Conservation (phyloP, 768 basidiomycete genomes). For the Candolleomyces eurysporus region DNA sequence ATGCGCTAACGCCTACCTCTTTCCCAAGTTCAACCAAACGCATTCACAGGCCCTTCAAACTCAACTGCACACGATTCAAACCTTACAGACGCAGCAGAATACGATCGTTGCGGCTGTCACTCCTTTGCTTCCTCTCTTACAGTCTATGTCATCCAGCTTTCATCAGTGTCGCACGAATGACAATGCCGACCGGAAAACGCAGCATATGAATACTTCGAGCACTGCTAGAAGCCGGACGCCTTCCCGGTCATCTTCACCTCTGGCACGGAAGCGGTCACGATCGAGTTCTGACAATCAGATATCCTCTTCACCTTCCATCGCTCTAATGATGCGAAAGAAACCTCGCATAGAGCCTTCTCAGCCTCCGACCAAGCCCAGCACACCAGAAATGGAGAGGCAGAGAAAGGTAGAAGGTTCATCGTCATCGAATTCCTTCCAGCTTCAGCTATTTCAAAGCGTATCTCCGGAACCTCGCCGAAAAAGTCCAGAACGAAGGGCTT, state of each 20-base stretch:
- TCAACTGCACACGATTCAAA: conserved; percentile 55
- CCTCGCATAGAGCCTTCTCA: background rate
- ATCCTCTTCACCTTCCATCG: background rate
- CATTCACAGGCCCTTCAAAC: conserved; percentile 48
- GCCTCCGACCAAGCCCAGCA: background rate
- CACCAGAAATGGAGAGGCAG: background rate
- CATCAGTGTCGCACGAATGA: conserved; percentile 26
- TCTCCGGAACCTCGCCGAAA: background rate
- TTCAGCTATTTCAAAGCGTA: background rate
- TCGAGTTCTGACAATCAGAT: background rate
- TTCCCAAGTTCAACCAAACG: conserved; percentile 42
- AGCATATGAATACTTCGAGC: background rate
- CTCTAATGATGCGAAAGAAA: background rate
- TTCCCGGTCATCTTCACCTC: too few species aligned
- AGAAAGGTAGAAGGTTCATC: background rate
- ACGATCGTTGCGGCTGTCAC: conserved; percentile 52
- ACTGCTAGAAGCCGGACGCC: background rate
- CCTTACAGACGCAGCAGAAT: conserved; percentile 61
- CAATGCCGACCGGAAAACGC: conserved; percentile 19
- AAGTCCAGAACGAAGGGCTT: background rate
- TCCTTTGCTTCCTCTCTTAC: conserved; percentile 60
- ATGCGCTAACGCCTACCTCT: background rate
- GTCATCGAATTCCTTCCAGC: background rate
- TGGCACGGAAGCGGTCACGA: background rate
- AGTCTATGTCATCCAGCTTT: conserved; percentile 51